Evolutionary conservation across 2,329 filamentous ascomycete species (phyloP).

Genomic region (Neopestalotiopsis clavispora): DNA sequence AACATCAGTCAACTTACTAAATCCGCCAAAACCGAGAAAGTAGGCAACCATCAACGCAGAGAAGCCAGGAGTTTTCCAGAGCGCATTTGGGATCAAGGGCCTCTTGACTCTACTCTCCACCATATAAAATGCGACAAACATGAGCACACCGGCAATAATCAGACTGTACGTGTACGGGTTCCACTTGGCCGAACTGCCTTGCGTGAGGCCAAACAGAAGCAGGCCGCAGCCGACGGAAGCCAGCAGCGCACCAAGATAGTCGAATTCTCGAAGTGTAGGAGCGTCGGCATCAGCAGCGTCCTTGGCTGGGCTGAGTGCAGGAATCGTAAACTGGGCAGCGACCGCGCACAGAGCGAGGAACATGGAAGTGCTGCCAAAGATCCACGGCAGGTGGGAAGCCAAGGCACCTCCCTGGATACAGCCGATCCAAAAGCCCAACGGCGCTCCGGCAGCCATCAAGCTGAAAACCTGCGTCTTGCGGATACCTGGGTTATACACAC

Average conservation of each 20-base stretch:
- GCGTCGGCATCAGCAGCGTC: slow-evolving; percentile 29
- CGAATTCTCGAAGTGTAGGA: slow-evolving; percentile 28
- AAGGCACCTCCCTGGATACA: slow-evolving; percentile 46
- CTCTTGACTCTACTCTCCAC: slow-evolving; percentile 36
- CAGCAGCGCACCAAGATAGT: slow-evolving; percentile 35
- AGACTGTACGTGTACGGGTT: slow-evolving; percentile 40
- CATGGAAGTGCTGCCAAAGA: slow-evolving; percentile 48
- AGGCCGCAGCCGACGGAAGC: slow-evolving; percentile 36
- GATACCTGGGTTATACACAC: slow-evolving; percentile 42
- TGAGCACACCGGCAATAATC: slow-evolving; percentile 35
- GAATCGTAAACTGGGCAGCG: slow-evolving; percentile 45
- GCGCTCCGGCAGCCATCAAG: slow-evolving; percentile 40
- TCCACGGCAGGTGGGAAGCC: slow-evolving; percentile 43
- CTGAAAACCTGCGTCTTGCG: slow-evolving; percentile 42
- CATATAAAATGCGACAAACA: slow-evolving; percentile 36
- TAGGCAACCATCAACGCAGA: slow-evolving; percentile 47
- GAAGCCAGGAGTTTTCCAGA: slow-evolving; percentile 49
- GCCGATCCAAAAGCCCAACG: slow-evolving; percentile 41
- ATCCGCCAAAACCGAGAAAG: slow-evolving; percentile 44
- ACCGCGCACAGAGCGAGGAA: slow-evolving; percentile 40
- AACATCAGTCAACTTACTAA: slow-evolving; percentile 20
- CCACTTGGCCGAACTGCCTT: slow-evolving; percentile 39
- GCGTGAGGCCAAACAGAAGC: slow-evolving; percentile 40
- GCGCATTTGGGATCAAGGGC: slow-evolving; percentile 37
- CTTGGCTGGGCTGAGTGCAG: slow-evolving; percentile 37